A percentile compares a stretch with the other conserved stretches of the same genome.
These are phyloP conservation scores for Ambrosiella beaveri DNA, from an alignment of 2,329 filamentous ascomycete genomes.

Conservation along the genomic window DNA sequence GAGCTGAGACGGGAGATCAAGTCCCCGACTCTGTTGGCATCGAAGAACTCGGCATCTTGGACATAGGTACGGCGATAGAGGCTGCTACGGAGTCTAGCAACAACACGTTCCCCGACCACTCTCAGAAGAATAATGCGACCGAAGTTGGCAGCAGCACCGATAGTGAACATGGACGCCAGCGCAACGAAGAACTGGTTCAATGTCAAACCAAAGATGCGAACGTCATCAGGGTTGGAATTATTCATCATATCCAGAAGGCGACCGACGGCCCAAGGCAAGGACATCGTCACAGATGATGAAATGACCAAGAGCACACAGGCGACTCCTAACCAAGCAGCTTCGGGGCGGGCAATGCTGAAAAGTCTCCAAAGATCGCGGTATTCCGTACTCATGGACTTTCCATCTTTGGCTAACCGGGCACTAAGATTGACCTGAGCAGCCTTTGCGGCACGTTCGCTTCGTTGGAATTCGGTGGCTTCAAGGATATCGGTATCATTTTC, in stretches of 20 bases:
- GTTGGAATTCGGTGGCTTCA: constrained; percentile 31
- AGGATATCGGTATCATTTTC: constrained; percentile 24
- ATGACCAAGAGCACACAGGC: constrained; percentile 77
- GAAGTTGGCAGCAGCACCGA: constrained; percentile 84
- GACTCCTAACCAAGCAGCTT: constrained; percentile 56
- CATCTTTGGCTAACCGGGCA: constrained; percentile 74
- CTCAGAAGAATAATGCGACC: constrained; percentile 82
- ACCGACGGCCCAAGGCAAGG: constrained; percentile 88
- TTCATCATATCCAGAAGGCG: constrained; percentile 76
- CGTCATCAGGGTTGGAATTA: constrained; percentile 46
- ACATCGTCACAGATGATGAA: constrained; percentile 87
- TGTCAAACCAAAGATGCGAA: constrained; percentile 68
- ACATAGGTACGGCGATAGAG: constrained; percentile 83
- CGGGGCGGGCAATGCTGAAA: constrained; percentile 75
- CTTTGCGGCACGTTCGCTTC: constrained; percentile 69
- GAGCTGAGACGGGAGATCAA: constrained; percentile 88
- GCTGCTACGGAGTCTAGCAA: constrained; percentile 72
- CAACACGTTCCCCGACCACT: constrained; percentile 88
- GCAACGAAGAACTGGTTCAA: constrained; percentile 77
- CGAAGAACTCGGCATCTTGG: constrained; percentile 98
- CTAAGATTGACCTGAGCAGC: constrained; percentile 80
- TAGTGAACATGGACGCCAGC: constrained; percentile 55
- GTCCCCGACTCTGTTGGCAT: constrained; percentile 91
- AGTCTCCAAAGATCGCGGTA: constrained; percentile 67
- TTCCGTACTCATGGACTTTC: constrained; percentile 34